phyloP scores from a whole-genome alignment of 352 stramenopile genomes.

The Phytophthora kernoviae region DNA sequence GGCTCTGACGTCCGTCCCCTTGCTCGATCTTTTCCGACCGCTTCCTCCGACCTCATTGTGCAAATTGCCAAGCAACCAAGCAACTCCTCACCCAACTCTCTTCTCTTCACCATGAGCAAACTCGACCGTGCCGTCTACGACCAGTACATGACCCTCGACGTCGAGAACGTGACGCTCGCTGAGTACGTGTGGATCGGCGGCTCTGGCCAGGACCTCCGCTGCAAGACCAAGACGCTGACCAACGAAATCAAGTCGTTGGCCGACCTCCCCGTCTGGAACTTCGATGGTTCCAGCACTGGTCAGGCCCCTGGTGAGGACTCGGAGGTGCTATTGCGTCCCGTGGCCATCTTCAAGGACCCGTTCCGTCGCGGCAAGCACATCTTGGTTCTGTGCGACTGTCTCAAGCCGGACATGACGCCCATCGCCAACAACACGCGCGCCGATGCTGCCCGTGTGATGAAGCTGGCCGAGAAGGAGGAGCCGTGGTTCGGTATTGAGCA shows the following conservation, averaged over 20 bases:
- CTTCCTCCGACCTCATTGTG: slow-evolving; percentile 82
- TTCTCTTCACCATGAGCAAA: slow-evolving; percentile 66
- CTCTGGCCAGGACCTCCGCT: slow-evolving; percentile 90
- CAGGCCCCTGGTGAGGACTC: slow-evolving; percentile 98
- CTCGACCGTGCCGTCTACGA: slow-evolving; percentile 84
- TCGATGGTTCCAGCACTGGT: slow-evolving; percentile 96
- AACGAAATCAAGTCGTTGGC: slow-evolving; percentile 68
- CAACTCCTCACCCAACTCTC: slow-evolving; percentile 4
- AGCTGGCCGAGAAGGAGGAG: slow-evolving; percentile 48
- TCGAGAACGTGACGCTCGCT: slow-evolving; percentile 66
- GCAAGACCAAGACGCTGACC: slow-evolving; percentile 94
- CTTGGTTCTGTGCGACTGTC: slow-evolving; percentile 97
- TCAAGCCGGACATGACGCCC: slow-evolving; percentile 93
- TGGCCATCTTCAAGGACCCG: slow-evolving; percentile 96
- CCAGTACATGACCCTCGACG: slow-evolving; percentile 72
- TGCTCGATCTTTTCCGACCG: background rate
- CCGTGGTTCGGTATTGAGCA: slow-evolving; percentile 98
- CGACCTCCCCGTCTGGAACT: slow-evolving; percentile 97
- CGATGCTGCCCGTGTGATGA: slow-evolving; percentile 76
- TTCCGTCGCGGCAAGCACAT: slow-evolving; percentile 96
- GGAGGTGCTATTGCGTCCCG: slow-evolving; percentile 94
- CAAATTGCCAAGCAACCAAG: slow-evolving; percentile 53
- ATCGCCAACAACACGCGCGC: slow-evolving; percentile 93
- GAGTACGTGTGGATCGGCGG: slow-evolving; percentile 98
- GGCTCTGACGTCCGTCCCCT: background rate